Evolutionary conservation across 208 protist genomes (phyloP), one percentile per base, ranked within the genome.

Genomic region (Porcisia hertigi): DNA sequence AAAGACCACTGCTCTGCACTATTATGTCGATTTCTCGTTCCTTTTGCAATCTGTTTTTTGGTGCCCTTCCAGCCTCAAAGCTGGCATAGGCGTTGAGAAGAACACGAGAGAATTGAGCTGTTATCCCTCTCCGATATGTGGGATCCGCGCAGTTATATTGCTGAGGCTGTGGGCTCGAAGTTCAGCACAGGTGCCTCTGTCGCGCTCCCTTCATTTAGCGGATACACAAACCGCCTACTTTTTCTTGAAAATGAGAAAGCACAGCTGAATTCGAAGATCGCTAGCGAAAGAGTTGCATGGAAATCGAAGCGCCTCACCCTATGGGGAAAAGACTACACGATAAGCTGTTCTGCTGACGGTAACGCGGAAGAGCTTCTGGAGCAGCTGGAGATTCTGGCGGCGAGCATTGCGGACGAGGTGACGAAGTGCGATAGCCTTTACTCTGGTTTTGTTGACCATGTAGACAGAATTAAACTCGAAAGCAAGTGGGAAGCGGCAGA

Each of bases 101-200:
- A 66, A 11, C 25, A 2, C 0, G 25, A 0, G 0, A 14, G 1
- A 30, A 16, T 30, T 0, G 0, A 0, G 5, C 3, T 0, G 5
- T 5, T 52, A 5, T 52, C 47, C 11, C 11, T 52, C 47, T 4
- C 3, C 39, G 9, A 6, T 16, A 72, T 72, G 67, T 72, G 45
- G 45, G 23, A 72, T 58, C 67, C 67, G 6, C 67, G 9, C 36
- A 62, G 67, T 30, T 72, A 72, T 36, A 72, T 72, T 11, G 3
- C 49, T n/a, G 34, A 72, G 52, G 67, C 53, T 1, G 34, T 57
- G 20, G 67, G 67, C 30, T 18, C 20, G 1, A 72, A 72, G 8
- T 20, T 2, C 3, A 23, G 11, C 9, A 9, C 1, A 9, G 8
- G 25, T 2, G 45, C 6, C 20, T 16, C 7, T n/a, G 47, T 25